phyloP scores from a whole-genome alignment of 805 yeast species.

The Lipomyces yamanashiensis region DNA sequence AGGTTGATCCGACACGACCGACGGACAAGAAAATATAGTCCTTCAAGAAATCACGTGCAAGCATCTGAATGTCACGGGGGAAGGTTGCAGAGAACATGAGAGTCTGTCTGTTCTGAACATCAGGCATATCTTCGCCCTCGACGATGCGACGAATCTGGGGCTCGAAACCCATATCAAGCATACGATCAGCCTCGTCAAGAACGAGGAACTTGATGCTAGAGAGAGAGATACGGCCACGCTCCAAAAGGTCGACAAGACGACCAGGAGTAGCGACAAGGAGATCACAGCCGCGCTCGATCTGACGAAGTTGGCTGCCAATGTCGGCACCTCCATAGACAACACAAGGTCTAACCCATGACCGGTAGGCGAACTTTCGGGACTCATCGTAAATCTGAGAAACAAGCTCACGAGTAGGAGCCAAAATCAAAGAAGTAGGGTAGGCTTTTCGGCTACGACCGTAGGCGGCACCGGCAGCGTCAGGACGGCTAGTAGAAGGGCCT shows the following conservation, averaged over 20 bases:
- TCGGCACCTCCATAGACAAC: conserved; percentile 99
- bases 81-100: conserved; percentile 98
- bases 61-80: conserved; percentile 96
- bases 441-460: conserved; percentile 69
- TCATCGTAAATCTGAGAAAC: conserved; percentile 96
- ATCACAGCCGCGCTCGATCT: conserved; percentile 92
- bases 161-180: conserved; percentile 99
- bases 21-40: conserved; percentile 95
- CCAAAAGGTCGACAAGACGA: conserved; percentile 93
- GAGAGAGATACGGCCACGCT: conserved; percentile 91
- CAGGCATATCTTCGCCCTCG: conserved; percentile 98
- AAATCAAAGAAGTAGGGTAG: conserved; percentile 88
- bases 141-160: conserved; percentile 99
- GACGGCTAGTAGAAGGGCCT: conserved; percentile 72
- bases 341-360: conserved; percentile 97
- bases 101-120: conserved; percentile 87
- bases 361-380: conserved; percentile 91
- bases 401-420: conserved; percentile 99
- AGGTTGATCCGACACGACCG: conserved; percentile 99
- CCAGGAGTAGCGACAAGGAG: conserved; percentile 98
- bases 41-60: conserved; percentile 96
- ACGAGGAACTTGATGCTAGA: conserved; percentile 90
- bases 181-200: conserved; percentile 98
- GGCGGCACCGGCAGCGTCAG: conserved; percentile 44
- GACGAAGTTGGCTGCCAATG: conserved; percentile 82